Base-by-base conservation (phyloP, 495 filamentous ascomycete genomes). In the Hypoxylon fuscum region DNA sequence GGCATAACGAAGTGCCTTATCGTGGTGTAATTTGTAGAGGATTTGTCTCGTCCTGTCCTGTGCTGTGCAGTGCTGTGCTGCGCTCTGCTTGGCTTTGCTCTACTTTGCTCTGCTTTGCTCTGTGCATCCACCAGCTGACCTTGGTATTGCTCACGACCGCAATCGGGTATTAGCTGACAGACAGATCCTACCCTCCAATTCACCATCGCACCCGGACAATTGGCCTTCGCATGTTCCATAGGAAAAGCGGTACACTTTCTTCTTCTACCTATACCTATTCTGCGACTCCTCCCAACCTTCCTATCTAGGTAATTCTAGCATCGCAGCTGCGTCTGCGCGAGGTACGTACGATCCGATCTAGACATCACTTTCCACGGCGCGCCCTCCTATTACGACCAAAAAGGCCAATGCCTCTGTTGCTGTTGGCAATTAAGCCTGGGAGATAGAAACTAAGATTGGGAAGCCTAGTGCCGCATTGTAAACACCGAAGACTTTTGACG, bases 241-340 rank as follows among this genome's bases (percentile, higher is more conserved):
- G 32, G 52, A 38, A 48, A 43, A 43, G 45, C 34, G 41, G 45
- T 56, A 46, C 35, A 59, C 18, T 25, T 40, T 37, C 38, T 22
- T 25, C 32, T 12, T 2, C n/a, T 18, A 31, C 8, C 47, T 35
- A 14, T 32, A 14, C 10, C 32, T 34, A 20, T 43, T 40, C 40
- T 17, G 15, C 48, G 12, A 32, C 25, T 41, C 20, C 22, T 3
- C 22, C 23, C 17, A 22, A 47, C 53, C 53, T 63, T 63, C 53
- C 52, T 48, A 57, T 46, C 35, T 48, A 42, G 60, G 60, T 54
- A 64, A 64, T 59, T 58, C 47, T 43, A 48, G 5, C 41, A 43
- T 59, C 5, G 42, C 49, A 41, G 27, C 44, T 55, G 4, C n/a
- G 1, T 20, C 22, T 52, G 27, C 49, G 41, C 48, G 18, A 63